A percentile compares a stretch with the other conserved stretches of the same genome.
Conservation (phyloP, 2,329 filamentous ascomycete genomes). For the Alternaria solani region DNA sequence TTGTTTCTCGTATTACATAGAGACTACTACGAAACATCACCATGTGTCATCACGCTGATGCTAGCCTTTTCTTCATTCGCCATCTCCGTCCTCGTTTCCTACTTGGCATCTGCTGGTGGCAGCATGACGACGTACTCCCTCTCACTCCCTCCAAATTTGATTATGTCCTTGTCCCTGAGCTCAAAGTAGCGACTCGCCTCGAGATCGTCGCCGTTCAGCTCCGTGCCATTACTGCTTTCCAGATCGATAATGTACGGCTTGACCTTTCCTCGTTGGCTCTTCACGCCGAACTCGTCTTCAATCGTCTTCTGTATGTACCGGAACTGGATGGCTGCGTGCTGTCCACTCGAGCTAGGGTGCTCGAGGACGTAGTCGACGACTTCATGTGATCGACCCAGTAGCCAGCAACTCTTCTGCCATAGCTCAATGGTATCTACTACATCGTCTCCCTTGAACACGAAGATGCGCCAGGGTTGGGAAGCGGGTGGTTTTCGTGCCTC, state of each 20-base stretch:
- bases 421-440: conserved; percentile 84
- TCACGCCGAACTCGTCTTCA: conserved; percentile 78
- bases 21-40: neutral
- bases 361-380: conserved; percentile 86
- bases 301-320: conserved; percentile 82
- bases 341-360: conserved; percentile 92
- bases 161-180: conserved; percentile 84
- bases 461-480: conserved; percentile 84
- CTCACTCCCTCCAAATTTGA: conserved; percentile 86
- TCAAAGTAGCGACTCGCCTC: conserved; percentile 84
- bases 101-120: conserved; percentile 49
- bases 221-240: conserved; percentile 91
- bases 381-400: conserved; percentile 80
- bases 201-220: conserved; percentile 77
- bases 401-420: conserved; percentile 82
- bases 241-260: conserved; percentile 90
- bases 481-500: conserved; percentile 88
- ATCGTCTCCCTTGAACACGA: conserved; percentile 86
- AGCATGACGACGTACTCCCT: conserved; percentile 98
- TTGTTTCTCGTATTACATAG: neutral
- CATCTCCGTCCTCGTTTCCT: neutral
- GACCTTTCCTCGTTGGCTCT: conserved; percentile 54
- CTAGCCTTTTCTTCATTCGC: neutral
- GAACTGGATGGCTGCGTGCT: conserved; percentile 96
- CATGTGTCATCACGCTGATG: neutral